These are phyloP conservation scores for Ogataea wickerhamii DNA, from an alignment of 805 yeast species.

Conservation along the genomic window DNA sequence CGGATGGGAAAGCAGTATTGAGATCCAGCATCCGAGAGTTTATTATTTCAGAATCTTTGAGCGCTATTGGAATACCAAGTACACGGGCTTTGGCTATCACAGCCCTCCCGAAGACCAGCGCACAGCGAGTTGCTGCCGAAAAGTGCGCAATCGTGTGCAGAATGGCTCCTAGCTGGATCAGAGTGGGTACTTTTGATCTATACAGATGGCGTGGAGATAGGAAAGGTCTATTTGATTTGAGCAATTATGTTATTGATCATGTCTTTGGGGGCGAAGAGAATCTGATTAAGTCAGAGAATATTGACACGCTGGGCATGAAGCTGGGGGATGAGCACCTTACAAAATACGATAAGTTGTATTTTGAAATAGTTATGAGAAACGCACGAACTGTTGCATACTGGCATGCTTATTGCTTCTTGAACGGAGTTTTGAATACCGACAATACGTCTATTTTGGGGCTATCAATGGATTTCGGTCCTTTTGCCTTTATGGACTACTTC, in stretches of 20 bases:
- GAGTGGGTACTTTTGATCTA: slow-evolving; percentile 86
- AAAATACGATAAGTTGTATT: slow-evolving; percentile 65
- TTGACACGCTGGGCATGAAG: slow-evolving; percentile 29
- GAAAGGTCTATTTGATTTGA: slow-evolving; percentile 53
- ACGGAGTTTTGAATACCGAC: slow-evolving; percentile 94
- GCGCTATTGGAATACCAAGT: slow-evolving; percentile 81
- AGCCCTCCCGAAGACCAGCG: slow-evolving; percentile 68
- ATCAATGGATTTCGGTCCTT: slow-evolving; percentile 93
- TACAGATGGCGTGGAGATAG: slow-evolving; percentile 72
- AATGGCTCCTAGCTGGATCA: slow-evolving; percentile 80
- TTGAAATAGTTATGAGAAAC: slow-evolving; percentile 68
- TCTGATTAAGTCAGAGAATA: slow-evolving; percentile 28
- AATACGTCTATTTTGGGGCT: slow-evolving; percentile 88
- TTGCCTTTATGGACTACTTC: slow-evolving; percentile 82
- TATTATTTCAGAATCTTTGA: slow-evolving; percentile 73
- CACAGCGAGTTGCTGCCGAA: slow-evolving; percentile 69
- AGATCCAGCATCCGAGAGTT: slow-evolving; percentile 88
- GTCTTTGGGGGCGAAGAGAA: slow-evolving; percentile 43
- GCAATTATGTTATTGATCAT: slow-evolving; percentile 70
- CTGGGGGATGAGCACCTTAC: slow-evolving; percentile 37
- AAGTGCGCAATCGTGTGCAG: slow-evolving; percentile 82
- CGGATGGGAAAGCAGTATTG: slow-evolving; percentile 93
- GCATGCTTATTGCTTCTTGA: slow-evolving; percentile 89
- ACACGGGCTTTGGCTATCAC: slow-evolving; percentile 79
- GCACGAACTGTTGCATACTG: slow-evolving; percentile 77